A percentile compares a stretch with the other conserved stretches of the same genome.
Evolutionary conservation across 148 eudicot species (phyloP).

Genomic region (Hydrangea macrophylla): DNA sequence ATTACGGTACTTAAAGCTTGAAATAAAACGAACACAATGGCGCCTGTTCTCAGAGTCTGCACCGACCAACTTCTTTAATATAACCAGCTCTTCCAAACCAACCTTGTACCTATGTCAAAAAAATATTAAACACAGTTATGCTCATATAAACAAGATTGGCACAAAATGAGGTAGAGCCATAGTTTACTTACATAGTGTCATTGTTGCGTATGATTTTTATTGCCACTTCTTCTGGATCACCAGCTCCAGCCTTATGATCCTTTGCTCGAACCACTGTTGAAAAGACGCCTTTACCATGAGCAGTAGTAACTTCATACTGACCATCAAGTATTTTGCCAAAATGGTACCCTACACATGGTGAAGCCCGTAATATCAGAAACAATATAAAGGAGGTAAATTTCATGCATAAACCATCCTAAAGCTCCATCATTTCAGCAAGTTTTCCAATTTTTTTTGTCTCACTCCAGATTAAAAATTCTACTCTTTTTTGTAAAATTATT

Average conservation of each 20-base stretch:
- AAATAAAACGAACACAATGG: slow-evolving; percentile 94
- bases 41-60: slow-evolving; percentile 88
- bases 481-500: background rate
- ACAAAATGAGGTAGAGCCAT: background rate
- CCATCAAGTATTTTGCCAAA: slow-evolving; percentile 91
- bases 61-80: slow-evolving; percentile 88
- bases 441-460: too few species aligned
- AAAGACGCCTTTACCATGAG: slow-evolving; percentile 98
- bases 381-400: background rate
- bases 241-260: slow-evolving; percentile 78
- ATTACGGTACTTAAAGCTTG: slow-evolving; percentile 91
- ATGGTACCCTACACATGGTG: slow-evolving; percentile 57
- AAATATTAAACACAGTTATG: slow-evolving; percentile 6
- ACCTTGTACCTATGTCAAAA: slow-evolving; percentile 71
- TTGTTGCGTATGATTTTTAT: slow-evolving; percentile 91
- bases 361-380: slow-evolving; percentile 10
- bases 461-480: too few species aligned
- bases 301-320: slow-evolving; percentile 88
- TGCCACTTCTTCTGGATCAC: slow-evolving; percentile 94
- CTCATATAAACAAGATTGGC: slow-evolving; percentile 2
- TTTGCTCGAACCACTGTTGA: slow-evolving; percentile 97
- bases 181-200: slow-evolving; percentile 70
- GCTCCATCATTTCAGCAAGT: background rate
- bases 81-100: slow-evolving; percentile 84
- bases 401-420: background rate